Evolutionary conservation across 2,329 filamentous ascomycete species (phyloP).

Genomic region (Xylariaceae sp.): DNA sequence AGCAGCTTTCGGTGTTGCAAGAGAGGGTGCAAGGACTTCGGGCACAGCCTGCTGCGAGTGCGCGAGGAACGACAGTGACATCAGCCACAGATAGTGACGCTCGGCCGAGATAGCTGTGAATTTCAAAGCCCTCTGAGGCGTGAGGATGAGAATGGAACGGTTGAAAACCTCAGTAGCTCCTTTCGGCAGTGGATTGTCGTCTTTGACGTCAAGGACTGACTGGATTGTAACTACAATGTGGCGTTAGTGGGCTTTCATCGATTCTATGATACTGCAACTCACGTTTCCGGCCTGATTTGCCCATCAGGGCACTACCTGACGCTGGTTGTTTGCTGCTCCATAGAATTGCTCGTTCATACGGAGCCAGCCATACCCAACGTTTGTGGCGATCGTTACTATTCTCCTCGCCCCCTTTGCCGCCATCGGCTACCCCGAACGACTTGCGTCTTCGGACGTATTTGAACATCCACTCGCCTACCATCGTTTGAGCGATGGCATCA

Average conservation of each 20-base stretch:
- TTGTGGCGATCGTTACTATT: slow-evolving; percentile 81
- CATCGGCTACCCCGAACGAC: slow-evolving; percentile 79
- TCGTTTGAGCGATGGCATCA: slow-evolving; percentile 94
- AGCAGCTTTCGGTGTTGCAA: slow-evolving; percentile 46
- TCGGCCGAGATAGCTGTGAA: slow-evolving; percentile 84
- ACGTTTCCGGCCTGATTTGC: slow-evolving; percentile 93
- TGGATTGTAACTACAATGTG: slow-evolving; percentile 74
- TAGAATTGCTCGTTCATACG: slow-evolving; percentile 92
- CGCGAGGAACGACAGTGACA: slow-evolving; percentile 88
- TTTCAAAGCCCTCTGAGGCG: slow-evolving; percentile 88
- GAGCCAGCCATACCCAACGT: slow-evolving; percentile 97
- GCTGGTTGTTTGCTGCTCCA: slow-evolving; percentile 98
- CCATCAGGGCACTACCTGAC: slow-evolving; percentile 81
- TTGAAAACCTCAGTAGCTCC: slow-evolving; percentile 69
- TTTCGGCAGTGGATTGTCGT: slow-evolving; percentile 82
- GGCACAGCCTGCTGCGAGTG: slow-evolving; percentile 81
- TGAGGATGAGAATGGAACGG: slow-evolving; percentile 91
- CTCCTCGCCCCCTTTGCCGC: slow-evolving; percentile 63
- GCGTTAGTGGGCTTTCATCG: slow-evolving; percentile 19
- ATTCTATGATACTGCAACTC: slow-evolving; percentile 44
- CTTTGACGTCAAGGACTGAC: slow-evolving; percentile 94
- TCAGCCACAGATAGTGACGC: slow-evolving; percentile 92
- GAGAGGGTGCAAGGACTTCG: slow-evolving; percentile 56
- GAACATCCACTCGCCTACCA: slow-evolving; percentile 98
- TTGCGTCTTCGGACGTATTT: slow-evolving; percentile 86